These are phyloP conservation scores for Collybia sordida DNA, from an alignment of 768 basidiomycete genomes.

Conservation along the genomic window DNA sequence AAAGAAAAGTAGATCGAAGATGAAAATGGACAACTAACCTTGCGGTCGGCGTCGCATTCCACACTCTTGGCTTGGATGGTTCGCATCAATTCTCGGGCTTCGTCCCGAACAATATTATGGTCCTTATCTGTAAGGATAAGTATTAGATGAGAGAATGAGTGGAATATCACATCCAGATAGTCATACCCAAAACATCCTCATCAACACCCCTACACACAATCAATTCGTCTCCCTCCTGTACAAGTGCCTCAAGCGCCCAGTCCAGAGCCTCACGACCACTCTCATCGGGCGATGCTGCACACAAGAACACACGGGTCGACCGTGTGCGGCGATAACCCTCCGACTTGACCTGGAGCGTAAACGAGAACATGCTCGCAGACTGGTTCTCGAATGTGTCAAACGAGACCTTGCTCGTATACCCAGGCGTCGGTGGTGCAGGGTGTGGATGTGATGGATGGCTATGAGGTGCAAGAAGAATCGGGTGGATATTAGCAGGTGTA, in stretches of 20 bases:
- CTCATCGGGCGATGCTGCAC: slow-evolving; percentile 87
- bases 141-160: not conserved
- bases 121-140: slow-evolving; percentile 55
- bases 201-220: slow-evolving; percentile 91
- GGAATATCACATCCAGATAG: not conserved
- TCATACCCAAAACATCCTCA: slow-evolving; percentile 76
- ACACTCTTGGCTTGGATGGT: slow-evolving; percentile 78
- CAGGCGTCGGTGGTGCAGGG: slow-evolving; percentile 19
- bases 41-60: slow-evolving; percentile 75
- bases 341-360: slow-evolving; percentile 80
- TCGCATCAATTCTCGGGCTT: slow-evolving; percentile 81
- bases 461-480: slow-evolving; percentile 12
- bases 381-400: slow-evolving; percentile 89
- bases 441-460: slow-evolving; percentile 8
- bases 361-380: slow-evolving; percentile 82
- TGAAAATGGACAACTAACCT: slow-evolving; percentile 41
- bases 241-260: slow-evolving; percentile 85
- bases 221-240: slow-evolving; percentile 89
- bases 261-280: slow-evolving; percentile 86
- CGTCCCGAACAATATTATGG: slow-evolving; percentile 75
- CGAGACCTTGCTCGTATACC: slow-evolving; percentile 71
- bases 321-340: slow-evolving; percentile 76
- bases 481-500: not conserved
- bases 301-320: slow-evolving; percentile 85
- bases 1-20: not conserved